Base-by-base conservation (phyloP, 192 early-diverging fungal genomes). In the Rhizophagus prolifer region DNA sequence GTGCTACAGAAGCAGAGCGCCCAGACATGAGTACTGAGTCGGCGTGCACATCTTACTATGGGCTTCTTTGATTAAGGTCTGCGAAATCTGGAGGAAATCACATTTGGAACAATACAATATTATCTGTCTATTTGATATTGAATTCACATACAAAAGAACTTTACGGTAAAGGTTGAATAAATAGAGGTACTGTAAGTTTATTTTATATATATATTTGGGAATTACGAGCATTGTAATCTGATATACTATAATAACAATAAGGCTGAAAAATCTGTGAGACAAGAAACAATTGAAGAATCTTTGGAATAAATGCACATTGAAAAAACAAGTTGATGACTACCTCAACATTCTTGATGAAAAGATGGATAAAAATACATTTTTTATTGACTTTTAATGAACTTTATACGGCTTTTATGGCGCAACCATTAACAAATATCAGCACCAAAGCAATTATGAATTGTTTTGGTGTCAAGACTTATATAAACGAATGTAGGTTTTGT, bases 401-500 rank as follows among this genome's bases (percentile, higher is more conserved):
- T 60, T 34, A 34, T 12, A 72, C 54, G 4, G 31, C 14, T 30
- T 58, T 72, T 72, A 60, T 54, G 21, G 59, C 34, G 34, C 70
- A 54, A 41, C 47, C 16, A 60, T 72, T 72, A 36, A 58, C n/a
- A 21, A 36, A 34, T 72, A 72, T 13, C 28, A 72, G 21, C 70
- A 72, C 31, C 28, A 14, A 72, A 54, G n/a, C 19, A 60, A 54
- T 72, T 72, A 72, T n/a, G 70, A 72, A 34, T 60, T 72, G 6
- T 36, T 72, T 72, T 72, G 70, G 70, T 72, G 70, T n/a, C 70
- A 72, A 30, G 54, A 72, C 19, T 58, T 72, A 58, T 72, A 36
- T 60, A 72, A 50, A 58, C 70, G 54, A 19, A 46, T 72, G 70
- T 72, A 72, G 10, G 58, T 72, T 25, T 72, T 72, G 13, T 72